Evolutionary conservation across 176 grass and related monocot species (phyloP).

Genomic region (Guadua angustifolia): DNA sequence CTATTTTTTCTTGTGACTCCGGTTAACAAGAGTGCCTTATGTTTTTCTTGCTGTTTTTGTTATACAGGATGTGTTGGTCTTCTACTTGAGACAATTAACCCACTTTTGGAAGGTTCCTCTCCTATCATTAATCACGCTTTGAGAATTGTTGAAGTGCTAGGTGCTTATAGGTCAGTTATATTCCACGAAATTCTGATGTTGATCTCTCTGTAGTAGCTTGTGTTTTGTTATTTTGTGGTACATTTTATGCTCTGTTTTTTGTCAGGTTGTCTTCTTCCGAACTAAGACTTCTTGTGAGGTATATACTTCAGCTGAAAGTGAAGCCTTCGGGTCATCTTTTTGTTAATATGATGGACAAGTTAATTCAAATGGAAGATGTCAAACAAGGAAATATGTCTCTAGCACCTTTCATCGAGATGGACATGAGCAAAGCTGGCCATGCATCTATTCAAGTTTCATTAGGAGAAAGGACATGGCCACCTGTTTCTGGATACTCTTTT

Average conservation of each 20-base stretch:
- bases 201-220: conserved; percentile 4
- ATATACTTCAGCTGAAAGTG: conserved; percentile 89
- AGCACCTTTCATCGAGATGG: conserved; percentile 96
- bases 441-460: conserved; percentile 97
- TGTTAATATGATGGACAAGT: conserved; percentile 95
- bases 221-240: conserved; percentile 35
- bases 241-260: conserved; percentile 20
- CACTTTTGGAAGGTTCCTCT: conserved; percentile 91
- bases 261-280: conserved; percentile 90
- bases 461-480: conserved; percentile 99
- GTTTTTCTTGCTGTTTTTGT: conserved; percentile 46
- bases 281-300: conserved; percentile 82
- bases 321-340: conserved; percentile 86
- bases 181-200: conserved; percentile 31
- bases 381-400: conserved; percentile 79
- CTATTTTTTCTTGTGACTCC: conserved; percentile 29
- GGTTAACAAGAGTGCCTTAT: conserved; percentile 31
- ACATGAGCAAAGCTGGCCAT: conserved; percentile 95
- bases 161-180: conserved; percentile 84
- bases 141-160: conserved; percentile 90
- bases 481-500: conserved; percentile 97
- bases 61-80: conserved; percentile 89
- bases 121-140: conserved; percentile 93
- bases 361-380: conserved; percentile 88
- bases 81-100: conserved; percentile 90